These are phyloP conservation scores for Pyrenula aspistea DNA, from an alignment of 495 filamentous ascomycete species.

Conservation along the genomic window DNA sequence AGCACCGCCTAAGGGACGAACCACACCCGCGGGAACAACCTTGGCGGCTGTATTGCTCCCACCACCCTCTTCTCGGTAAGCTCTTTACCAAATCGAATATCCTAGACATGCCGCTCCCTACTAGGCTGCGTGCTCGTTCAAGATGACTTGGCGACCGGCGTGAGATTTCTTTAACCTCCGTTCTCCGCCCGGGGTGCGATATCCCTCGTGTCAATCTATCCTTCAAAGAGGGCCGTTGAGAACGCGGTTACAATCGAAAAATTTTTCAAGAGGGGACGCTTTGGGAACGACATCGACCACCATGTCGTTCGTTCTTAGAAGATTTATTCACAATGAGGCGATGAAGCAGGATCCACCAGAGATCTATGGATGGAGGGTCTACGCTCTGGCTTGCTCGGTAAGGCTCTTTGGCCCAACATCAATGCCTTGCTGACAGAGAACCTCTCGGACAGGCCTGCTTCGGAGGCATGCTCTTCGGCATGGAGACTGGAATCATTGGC, in stretches of 20 bases:
- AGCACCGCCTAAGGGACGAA: background rate
- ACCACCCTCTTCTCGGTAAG: background rate
- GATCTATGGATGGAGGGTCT: constrained; percentile 72
- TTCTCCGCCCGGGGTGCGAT: too few relatives aligned
- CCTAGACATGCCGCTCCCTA: background rate
- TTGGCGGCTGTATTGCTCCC: background rate
- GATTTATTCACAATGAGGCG: constrained; percentile 66
- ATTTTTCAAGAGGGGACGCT: too few relatives aligned
- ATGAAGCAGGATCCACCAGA: constrained; percentile 63
- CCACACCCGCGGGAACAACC: background rate
- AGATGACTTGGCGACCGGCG: background rate
- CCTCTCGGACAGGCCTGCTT: constrained; percentile 45
- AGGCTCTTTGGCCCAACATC: constrained; percentile 7
- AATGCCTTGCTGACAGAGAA: background rate
- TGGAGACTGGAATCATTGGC: constrained; percentile 62
- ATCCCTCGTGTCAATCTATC: too few relatives aligned
- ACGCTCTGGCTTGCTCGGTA: constrained; percentile 54
- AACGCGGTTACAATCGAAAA: too few relatives aligned
- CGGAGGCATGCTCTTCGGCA: constrained; percentile 61
- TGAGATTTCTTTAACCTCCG: background rate
- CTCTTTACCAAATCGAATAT: background rate
- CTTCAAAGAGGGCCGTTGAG: too few relatives aligned
- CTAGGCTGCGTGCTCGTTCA: background rate
- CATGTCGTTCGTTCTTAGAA: constrained; percentile 32
- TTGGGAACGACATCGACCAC: background rate